These are phyloP conservation scores for Aspergillus unguis DNA, from an alignment of 2,329 filamentous ascomycete genomes.

Conservation along the genomic window DNA sequence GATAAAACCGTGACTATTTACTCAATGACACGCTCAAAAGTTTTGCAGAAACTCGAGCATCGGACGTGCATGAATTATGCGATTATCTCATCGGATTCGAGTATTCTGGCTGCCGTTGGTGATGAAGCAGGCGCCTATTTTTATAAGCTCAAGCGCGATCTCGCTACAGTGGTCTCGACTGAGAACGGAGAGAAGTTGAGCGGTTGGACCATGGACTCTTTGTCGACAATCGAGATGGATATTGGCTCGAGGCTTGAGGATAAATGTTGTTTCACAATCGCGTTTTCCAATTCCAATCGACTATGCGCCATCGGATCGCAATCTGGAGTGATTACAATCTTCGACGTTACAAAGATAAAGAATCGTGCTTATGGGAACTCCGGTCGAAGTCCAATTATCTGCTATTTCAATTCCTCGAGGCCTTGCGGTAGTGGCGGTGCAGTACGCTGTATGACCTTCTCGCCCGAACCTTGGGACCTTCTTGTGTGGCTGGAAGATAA, in stretches of 20 bases:
- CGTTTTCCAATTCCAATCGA: conserved; percentile 49
- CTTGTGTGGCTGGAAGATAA: conserved; percentile 92
- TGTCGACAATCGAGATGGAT: conserved; percentile 40
- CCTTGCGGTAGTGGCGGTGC: conserved; percentile 70
- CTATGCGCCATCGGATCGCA: conserved; percentile 51
- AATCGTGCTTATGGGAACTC: conserved; percentile 19
- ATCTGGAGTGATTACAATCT: conserved; percentile 46
- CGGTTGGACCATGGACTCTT: conserved; percentile 41
- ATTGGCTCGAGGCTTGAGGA: conserved; percentile 40
- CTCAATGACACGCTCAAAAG: conserved; percentile 64
- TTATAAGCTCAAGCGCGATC: conserved; percentile 53
- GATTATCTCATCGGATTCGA: conserved; percentile 86
- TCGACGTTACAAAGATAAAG: conserved; percentile 38
- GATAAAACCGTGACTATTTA: conserved; percentile 86
- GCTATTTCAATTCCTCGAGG: conserved; percentile 73
- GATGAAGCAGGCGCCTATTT: conserved; percentile 86
- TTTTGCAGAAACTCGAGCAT: conserved; percentile 68
- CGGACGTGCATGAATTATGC: conserved; percentile 90
- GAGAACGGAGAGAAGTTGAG: conserved; percentile 34
- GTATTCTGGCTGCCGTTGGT: conserved; percentile 74
- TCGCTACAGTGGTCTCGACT: conserved; percentile 24
- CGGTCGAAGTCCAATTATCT: conserved; percentile 55
- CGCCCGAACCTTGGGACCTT: conserved; percentile 83
- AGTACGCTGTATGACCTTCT: conserved; percentile 87
- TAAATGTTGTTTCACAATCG: conserved; percentile 47